Base-by-base conservation (phyloP, 257 asterid species). In the Solanum piurae region DNA sequence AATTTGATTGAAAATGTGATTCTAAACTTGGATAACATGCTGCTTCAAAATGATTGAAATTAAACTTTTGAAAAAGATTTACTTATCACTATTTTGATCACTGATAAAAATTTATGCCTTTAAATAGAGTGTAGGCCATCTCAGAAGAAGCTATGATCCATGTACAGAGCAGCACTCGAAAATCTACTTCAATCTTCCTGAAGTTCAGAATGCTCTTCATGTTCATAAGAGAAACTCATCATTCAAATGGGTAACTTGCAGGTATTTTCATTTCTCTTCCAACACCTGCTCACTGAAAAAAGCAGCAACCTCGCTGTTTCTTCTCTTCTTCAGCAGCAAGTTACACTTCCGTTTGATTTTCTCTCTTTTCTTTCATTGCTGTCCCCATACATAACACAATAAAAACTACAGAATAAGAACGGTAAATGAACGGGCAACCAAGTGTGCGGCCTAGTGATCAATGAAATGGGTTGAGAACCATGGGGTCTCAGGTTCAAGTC, bases 121-220 rank as follows among this genome's bases (percentile, higher is more conserved):
- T 38, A 74, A 58, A 87, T 77, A 92, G 95, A 92, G 91, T 89
- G 89, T 88, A 38, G 94, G 98, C 87, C 90, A 90, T 84, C 90
- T 97, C 75, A 93, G 96, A 92, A 89, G 93, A 84, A 90, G 90
- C 18, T 97, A 97, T 33, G 99, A 97, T 90, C 99, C 99, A 58
- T 97, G 99, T 93, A 97, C 98, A 31, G 99, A 96, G 92, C 52
- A 89, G 88, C 98, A 97, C 90, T 91, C 99, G 21, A 91, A 88
- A 64, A 87, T 92, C 83, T 97, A 97, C 92, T 97, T 97, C 92
- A 97, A 97, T 93, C 98, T 93, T 85, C 98, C 95, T 7, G 99
- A 96, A 90, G 99, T 97, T 92, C 99, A 97, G 92, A 84, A 85
- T 18, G 99, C 99, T 83, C 95, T 97, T 89, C 99, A 96, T 89